Evolutionary conservation across 1,284 basidiomycete species (phyloP).

Genomic region (Heterobasidion occidentale): DNA sequence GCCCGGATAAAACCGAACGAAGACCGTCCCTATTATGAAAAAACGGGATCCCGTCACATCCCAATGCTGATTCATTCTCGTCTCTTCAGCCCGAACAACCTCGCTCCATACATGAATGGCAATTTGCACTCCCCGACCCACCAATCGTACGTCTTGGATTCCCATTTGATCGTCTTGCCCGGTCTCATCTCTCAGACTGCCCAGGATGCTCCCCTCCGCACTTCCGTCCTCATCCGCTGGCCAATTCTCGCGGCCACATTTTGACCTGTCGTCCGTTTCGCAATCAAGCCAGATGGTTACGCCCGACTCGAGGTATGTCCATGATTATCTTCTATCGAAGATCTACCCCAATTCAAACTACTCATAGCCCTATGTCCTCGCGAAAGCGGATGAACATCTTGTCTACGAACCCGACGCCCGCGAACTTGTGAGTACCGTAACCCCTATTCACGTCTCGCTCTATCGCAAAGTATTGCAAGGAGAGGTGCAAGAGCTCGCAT

Average conservation of each 20-base stretch:
- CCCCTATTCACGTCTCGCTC: background rate
- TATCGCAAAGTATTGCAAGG: background rate
- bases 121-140: conserved; percentile 32
- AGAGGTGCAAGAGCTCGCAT: background rate
- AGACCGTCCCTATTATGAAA: no score
- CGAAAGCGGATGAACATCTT: background rate
- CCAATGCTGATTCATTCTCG: background rate
- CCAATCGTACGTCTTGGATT: conserved; percentile 26
- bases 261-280: background rate
- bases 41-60: no score
- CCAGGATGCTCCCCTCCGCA: background rate
- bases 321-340: background rate
- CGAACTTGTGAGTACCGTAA: background rate
- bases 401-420: background rate
- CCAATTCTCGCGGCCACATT: background rate
- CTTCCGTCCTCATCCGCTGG: background rate
- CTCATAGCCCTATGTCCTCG: background rate
- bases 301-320: conserved; percentile 36
- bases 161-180: background rate
- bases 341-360: background rate
- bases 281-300: conserved; percentile 37
- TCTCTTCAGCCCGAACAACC: conserved; percentile 37
- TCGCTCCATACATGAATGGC: conserved; percentile 34
- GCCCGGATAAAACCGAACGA: no score
- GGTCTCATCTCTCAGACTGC: background rate